These are phyloP conservation scores for Amanita jacksonii DNA, from an alignment of 768 basidiomycete genomes.

Conservation along the genomic window DNA sequence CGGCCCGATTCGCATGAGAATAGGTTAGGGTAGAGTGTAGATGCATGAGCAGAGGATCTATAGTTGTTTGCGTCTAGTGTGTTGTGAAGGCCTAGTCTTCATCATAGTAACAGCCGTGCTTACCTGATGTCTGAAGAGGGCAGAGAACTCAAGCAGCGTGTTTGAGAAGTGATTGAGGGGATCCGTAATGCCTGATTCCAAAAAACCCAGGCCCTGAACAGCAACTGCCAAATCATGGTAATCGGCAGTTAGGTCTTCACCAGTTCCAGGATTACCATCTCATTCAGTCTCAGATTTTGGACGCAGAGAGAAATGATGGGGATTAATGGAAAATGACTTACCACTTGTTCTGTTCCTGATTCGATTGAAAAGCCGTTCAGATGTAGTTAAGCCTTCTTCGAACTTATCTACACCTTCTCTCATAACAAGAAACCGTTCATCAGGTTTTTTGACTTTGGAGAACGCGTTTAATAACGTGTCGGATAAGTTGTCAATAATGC, in stretches of 20 bases:
- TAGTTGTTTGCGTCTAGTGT: conserved; percentile 74
- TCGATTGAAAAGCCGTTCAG: conserved; percentile 76
- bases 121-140: conserved; percentile 77
- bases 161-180: conserved; percentile 96
- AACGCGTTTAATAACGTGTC: conserved; percentile 97
- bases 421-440: conserved; percentile 91
- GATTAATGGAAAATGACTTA: conserved; percentile 36
- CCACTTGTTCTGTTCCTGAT: conserved; percentile 78
- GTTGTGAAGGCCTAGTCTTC: conserved; percentile 4
- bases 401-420: conserved; percentile 90
- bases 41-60: conserved; percentile 85
- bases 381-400: conserved; percentile 80
- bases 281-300: conserved; percentile 73
- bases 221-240: conserved; percentile 96
- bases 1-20: conserved; percentile 86
- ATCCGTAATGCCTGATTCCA: conserved; percentile 98
- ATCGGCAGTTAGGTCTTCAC: conserved; percentile 92
- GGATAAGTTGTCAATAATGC: conserved; percentile 89
- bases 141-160: conserved; percentile 90
- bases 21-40: conserved; percentile 91
- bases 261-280: conserved; percentile 72
- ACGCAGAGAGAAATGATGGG: conserved; percentile 19
- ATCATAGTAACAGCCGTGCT: conserved; percentile 12
- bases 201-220: conserved; percentile 93
- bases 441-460: conserved; percentile 90